Conservation (phyloP, 140 eudicot genomes). For the Stevia rebaudiana region DNA sequence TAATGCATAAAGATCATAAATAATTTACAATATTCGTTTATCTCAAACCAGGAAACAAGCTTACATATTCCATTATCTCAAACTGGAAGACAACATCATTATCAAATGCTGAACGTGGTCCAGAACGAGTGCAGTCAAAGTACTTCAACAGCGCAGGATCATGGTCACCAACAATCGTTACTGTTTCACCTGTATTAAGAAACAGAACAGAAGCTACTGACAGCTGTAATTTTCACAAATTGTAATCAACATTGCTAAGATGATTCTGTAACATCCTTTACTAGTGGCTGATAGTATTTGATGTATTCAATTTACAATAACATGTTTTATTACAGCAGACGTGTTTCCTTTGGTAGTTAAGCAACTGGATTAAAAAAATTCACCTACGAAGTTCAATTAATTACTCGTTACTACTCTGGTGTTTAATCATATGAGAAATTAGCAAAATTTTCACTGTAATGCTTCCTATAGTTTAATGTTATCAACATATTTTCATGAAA, state of each 20-base stretch:
- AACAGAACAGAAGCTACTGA: neutral
- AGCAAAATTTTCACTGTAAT: neutral
- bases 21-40: neutral
- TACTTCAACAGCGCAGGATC: constrained; percentile 68
- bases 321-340: neutral
- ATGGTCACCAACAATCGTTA: constrained; percentile 89
- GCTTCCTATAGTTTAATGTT: no score
- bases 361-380: neutral
- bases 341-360: neutral
- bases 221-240: neutral
- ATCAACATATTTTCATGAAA: no score
- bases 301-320: neutral
- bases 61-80: constrained; percentile 98
- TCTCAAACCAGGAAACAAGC: neutral
- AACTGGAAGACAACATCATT: constrained; percentile 82
- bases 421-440: neutral
- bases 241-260: neutral
- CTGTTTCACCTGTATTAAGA: constrained; percentile 66
- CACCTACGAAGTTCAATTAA: neutral
- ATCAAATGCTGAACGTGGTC: constrained; percentile 97
- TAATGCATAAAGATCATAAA: no score
- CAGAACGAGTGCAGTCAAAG: constrained; percentile 92
- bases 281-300: neutral
- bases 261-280: neutral
- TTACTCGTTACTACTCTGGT: neutral